phyloP scores from a whole-genome alignment of 345 rosid genomes.

The Camelina laxa region DNA sequence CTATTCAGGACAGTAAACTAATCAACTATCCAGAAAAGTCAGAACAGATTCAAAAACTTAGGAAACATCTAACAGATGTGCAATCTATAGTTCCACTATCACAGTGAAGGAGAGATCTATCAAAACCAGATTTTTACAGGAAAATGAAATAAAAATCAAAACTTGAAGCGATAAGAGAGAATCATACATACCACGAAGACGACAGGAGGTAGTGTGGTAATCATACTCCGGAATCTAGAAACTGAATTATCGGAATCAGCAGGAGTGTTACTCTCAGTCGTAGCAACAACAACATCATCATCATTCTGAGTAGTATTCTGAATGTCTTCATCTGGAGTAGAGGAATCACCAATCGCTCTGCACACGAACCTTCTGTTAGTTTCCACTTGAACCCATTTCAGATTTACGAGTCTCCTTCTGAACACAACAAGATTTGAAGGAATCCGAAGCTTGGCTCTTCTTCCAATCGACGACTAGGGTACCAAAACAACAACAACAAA shows the following conservation, averaged over 20 bases:
- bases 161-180: constrained; percentile 11
- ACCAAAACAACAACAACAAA: constrained; percentile 11
- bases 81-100: background rate
- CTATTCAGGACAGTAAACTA: background rate
- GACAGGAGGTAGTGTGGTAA: constrained; percentile 61
- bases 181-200: constrained; percentile 63
- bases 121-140: background rate
- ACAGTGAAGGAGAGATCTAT: background rate
- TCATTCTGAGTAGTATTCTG: constrained; percentile 36
- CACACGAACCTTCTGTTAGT: constrained; percentile 31
- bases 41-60: background rate
- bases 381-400: constrained; percentile 32
- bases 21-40: constrained; percentile 8
- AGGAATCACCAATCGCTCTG: constrained; percentile 49
- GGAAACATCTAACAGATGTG: background rate
- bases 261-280: constrained; percentile 14
- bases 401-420: constrained; percentile 34
- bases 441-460: constrained; percentile 41
- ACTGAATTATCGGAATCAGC: constrained; percentile 40
- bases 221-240: constrained; percentile 48
- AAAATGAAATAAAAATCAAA: background rate
- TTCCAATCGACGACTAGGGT: constrained; percentile 50
- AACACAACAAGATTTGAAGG: constrained; percentile 43
- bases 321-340: constrained; percentile 44
- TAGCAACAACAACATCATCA: constrained; percentile 26